Evolutionary conservation across 2,329 filamentous ascomycete species (phyloP).

Genomic region (Cladorrhinum sp.): DNA sequence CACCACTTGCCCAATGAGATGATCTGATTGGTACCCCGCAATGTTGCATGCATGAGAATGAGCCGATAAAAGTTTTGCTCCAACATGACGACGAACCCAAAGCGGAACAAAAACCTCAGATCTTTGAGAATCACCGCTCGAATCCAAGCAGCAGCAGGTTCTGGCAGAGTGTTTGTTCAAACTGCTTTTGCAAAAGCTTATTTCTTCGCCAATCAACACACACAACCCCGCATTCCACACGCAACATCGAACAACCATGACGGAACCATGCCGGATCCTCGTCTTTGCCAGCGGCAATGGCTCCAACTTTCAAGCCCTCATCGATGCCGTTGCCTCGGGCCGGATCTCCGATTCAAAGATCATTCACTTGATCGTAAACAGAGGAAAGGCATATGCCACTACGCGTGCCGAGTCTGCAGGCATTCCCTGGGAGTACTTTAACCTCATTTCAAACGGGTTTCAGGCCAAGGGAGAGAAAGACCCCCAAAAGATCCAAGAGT

Average conservation of each 20-base stretch:
- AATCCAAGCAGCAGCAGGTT: no score
- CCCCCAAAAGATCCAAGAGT: constrained; percentile 49
- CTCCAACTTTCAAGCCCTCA: constrained; percentile 74
- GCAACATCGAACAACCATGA: constrained; percentile 11
- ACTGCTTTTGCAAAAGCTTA: no score
- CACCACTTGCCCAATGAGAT: no score
- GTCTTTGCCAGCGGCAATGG: constrained; percentile 73
- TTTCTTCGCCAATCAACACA: background rate
- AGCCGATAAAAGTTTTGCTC: background rate
- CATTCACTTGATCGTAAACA: constrained; percentile 47
- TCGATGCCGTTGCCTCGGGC: constrained; percentile 44
- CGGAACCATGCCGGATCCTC: constrained; percentile 49
- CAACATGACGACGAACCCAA: background rate
- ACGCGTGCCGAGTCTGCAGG: constrained; percentile 43
- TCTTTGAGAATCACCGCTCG: no score
- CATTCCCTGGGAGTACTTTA: constrained; percentile 78
- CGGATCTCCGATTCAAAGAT: constrained; percentile 43
- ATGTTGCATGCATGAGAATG: background rate
- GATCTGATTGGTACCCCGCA: background rate
- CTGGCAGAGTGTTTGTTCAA: no score
- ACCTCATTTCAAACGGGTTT: constrained; percentile 71
- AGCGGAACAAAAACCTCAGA: no score
- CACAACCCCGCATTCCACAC: background rate
- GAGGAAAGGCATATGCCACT: constrained; percentile 45
- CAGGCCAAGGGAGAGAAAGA: constrained; percentile 58